Evolutionary conservation across 345 rosid genomes (phyloP), one percentile per base, ranked within the genome.

Genomic region (Carallia pectinifolia): DNA sequence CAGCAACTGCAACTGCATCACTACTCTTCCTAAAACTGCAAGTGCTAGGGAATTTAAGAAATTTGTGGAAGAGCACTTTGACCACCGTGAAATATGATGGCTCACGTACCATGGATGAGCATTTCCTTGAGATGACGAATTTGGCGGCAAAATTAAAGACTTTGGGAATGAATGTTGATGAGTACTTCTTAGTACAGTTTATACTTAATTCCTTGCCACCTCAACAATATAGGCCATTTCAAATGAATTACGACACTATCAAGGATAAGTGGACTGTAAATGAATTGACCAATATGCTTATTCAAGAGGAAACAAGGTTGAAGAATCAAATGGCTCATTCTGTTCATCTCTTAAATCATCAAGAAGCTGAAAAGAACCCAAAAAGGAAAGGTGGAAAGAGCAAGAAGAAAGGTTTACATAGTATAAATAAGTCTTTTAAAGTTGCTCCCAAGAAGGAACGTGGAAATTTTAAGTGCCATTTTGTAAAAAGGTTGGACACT

Each of bases 41-140:
- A 70, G 5, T 74, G 61, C 54, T 29, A 65, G 44, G 44, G 47
- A 74, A 60, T 65, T 40, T 47, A 34, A 65, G 19, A 70, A 64
- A 10, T 53, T 23, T 36, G 16, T 71, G 67, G 54, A 79, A 76
- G 36, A 15, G 5, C n/a, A 53, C n/a, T 18, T 53, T 53, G 6
- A 53, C 23, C 16, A 13, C 6, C 6, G 17, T 16, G 23, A 53
- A 53, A 16, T 6, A 15, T 53, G 7, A 53, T 53, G 23, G n/a
- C 5, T 53, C 23, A 15, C 17, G 2, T 53, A 18, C 16, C 23
- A 23, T 23, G 23, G 23, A 23, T 23, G 23, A 23, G 23, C 27
- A 4, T 53, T 0, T 53, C 0, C 18, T 53, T 18, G 23, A 16
- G n/a, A 53, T 4, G 2, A 53, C 0, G 5, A 53, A 4, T 6